phyloP scores from a whole-genome alignment of 768 basidiomycete genomes.

The Suillus tomentosus region DNA sequence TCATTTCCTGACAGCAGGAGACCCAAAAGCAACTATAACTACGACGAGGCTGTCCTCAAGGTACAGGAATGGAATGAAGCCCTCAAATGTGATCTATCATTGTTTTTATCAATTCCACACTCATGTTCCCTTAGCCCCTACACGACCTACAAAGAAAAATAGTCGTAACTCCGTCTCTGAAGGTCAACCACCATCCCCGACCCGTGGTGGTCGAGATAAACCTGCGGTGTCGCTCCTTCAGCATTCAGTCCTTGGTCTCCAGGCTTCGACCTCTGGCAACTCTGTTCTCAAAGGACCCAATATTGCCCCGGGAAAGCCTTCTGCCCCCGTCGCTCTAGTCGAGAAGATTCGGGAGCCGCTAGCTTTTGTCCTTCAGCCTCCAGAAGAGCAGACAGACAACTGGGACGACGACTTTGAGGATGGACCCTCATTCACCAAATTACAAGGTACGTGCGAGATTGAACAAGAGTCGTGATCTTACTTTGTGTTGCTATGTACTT shows the following conservation, averaged over 20 bases:
- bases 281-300: slow-evolving; percentile 25
- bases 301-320: slow-evolving; percentile 22
- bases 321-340: slow-evolving; percentile 32
- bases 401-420: slow-evolving; percentile 99
- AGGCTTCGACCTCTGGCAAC: slow-evolving; percentile 37
- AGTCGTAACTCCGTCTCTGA: slow-evolving; percentile 38
- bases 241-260: slow-evolving; percentile 35
- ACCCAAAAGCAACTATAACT: slow-evolving; percentile 81
- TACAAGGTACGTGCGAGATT: slow-evolving; percentile 53
- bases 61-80: slow-evolving; percentile 99
- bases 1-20: slow-evolving; percentile 41
- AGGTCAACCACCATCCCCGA: slow-evolving; percentile 47
- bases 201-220: slow-evolving; percentile 34
- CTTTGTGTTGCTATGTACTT: neutral
- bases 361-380: slow-evolving; percentile 65
- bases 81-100: slow-evolving; percentile 68
- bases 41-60: slow-evolving; percentile 90
- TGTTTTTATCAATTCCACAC: slow-evolving; percentile 10
- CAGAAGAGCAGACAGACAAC: slow-evolving; percentile 89
- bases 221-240: slow-evolving; percentile 29
- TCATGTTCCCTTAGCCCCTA: slow-evolving; percentile 54
- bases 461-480: neutral
- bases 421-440: slow-evolving; percentile 83
- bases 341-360: slow-evolving; percentile 54
- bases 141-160: slow-evolving; percentile 71